Conservation (phyloP, 331 rosid genomes). For the Quercus lobata region DNA sequence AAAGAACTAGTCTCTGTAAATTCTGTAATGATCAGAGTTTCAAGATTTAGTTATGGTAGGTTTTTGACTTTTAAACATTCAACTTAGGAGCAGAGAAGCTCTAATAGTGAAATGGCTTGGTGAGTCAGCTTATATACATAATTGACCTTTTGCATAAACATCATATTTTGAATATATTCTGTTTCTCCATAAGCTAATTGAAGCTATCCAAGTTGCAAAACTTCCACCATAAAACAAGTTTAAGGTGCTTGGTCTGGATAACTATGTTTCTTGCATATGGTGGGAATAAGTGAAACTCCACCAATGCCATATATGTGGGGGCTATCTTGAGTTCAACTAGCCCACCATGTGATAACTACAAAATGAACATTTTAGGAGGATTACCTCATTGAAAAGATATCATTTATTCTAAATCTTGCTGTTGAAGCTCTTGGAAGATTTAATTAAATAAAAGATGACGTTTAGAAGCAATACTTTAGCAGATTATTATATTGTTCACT, state of each 20-base stretch:
- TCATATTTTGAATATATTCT: not conserved
- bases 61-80: conserved; percentile 4
- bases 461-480: not conserved
- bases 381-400: not conserved
- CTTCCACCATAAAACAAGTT: not conserved
- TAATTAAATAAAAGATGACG: not conserved
- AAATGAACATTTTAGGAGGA: not conserved
- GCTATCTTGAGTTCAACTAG: not conserved
- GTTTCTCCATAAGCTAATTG: not conserved
- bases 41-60: not conserved
- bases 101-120: not conserved
- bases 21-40: not conserved
- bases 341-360: not conserved
- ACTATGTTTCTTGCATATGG: not conserved
- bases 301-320: not conserved
- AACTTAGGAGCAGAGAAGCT: not conserved
- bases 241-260: not conserved
- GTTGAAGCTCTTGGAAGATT: not conserved
- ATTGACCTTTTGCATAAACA: not conserved
- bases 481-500: not conserved
- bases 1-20: not conserved
- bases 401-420: not conserved
- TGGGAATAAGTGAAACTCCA: not conserved
- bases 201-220: not conserved
- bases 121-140: not conserved